A percentile compares a stretch with the other conserved stretches of the same genome.
phyloP scores from a whole-genome alignment of 1,284 basidiomycete species.

The Stereum hirsutum region DNA sequence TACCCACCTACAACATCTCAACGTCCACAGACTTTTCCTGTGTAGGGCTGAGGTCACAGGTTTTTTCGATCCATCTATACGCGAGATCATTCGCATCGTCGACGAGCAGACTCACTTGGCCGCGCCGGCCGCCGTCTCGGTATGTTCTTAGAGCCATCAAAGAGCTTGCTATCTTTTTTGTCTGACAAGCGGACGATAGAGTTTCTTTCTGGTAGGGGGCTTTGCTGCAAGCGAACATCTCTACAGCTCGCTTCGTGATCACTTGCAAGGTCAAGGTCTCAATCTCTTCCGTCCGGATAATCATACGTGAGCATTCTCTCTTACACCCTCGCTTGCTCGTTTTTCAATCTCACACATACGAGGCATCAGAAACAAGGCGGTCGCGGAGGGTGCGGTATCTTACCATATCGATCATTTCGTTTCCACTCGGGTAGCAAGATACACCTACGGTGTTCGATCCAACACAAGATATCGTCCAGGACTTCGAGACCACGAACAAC shows the following conservation, averaged over 20 bases:
- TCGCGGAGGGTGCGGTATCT: slow-evolving; percentile 45
- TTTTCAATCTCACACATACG: background rate
- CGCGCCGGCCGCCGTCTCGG: background rate
- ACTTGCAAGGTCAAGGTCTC: slow-evolving; percentile 21
- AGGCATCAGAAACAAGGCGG: slow-evolving; percentile 46
- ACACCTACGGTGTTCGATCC: slow-evolving; percentile 21
- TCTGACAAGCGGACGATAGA: no score
- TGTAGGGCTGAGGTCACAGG: background rate
- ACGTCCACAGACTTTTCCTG: no score
- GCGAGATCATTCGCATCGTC: background rate
- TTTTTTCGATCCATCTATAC: background rate
- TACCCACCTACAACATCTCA: no score
- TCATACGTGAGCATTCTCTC: background rate
- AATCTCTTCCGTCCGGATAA: background rate
- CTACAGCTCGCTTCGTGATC: slow-evolving; percentile 25
- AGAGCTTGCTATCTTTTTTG: slow-evolving; percentile 6
- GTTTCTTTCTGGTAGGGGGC: slow-evolving; percentile 31
- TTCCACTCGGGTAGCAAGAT: slow-evolving; percentile 32
- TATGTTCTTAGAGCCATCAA: background rate
- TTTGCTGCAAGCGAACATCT: slow-evolving; percentile 45
- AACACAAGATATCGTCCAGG: background rate
- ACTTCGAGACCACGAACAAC: background rate
- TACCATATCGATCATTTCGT: slow-evolving; percentile 43
- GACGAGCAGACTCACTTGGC: background rate
- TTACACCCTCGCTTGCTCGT: background rate